Evolutionary conservation across 1,284 basidiomycete genomes (phyloP).

Genomic region (Ganoderma multipileum): DNA sequence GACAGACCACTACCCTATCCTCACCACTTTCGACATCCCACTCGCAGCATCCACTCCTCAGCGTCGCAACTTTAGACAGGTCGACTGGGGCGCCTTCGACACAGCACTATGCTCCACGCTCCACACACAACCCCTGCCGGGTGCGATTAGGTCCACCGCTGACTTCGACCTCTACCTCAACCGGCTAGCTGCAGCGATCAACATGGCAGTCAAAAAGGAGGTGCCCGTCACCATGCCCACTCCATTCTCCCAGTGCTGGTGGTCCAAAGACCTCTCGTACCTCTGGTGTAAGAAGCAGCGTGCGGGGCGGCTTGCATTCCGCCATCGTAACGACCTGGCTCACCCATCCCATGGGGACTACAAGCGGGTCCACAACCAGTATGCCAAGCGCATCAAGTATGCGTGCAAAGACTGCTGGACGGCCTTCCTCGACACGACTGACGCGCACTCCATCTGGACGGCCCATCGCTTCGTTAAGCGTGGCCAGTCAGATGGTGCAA

Average conservation of each 20-base stretch:
- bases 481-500: slow-evolving; percentile 39
- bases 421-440: slow-evolving; percentile 42
- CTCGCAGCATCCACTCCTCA: not conserved
- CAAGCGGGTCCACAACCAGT: slow-evolving; percentile 32
- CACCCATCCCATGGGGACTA: slow-evolving; percentile 37
- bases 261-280: slow-evolving; percentile 35
- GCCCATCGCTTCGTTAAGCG: slow-evolving; percentile 40
- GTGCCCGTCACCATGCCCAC: slow-evolving; percentile 34
- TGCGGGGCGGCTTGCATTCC: slow-evolving; percentile 34
- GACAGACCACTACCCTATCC: slow-evolving; percentile 41
- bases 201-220: slow-evolving; percentile 25
- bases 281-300: slow-evolving; percentile 34
- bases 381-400: slow-evolving; percentile 37
- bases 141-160: not conserved
- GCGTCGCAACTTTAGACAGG: slow-evolving; percentile 32
- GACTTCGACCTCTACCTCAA: slow-evolving; percentile 29
- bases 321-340: slow-evolving; percentile 39
- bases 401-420: slow-evolving; percentile 45
- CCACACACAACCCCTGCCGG: too few species aligned
- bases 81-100: slow-evolving; percentile 37
- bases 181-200: slow-evolving; percentile 17
- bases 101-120: not conserved
- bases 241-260: slow-evolving; percentile 39
- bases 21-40: slow-evolving; percentile 20
- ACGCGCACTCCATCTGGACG: slow-evolving; percentile 39